Percentiles rank a stretch among this genome's conserved stretches.
These are phyloP conservation scores for Solanum ossicruentum DNA, from an alignment of 257 asterid species.

Conservation along the genomic window DNA sequence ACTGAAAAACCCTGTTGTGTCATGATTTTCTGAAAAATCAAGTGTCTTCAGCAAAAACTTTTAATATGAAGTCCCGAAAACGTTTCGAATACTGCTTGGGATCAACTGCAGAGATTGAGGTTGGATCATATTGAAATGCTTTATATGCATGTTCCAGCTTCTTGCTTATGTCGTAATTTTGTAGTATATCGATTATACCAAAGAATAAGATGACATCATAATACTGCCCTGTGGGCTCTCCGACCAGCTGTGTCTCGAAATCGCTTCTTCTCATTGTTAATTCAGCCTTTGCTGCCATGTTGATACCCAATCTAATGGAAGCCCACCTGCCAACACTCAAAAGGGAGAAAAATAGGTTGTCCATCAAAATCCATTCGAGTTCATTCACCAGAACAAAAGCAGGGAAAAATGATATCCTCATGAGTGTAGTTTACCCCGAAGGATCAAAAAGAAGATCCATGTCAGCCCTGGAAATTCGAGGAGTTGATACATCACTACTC, in stretches of 20 bases:
- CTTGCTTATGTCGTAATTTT: conserved; percentile 87
- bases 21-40: conserved; percentile 7
- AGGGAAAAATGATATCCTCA: background rate
- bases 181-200: conserved; percentile 80
- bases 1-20: background rate
- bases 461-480: conserved; percentile 22
- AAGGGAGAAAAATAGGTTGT: background rate
- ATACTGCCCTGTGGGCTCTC: conserved; percentile 72
- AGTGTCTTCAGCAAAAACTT: conserved; percentile 53
- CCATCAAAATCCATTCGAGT: background rate
- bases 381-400: background rate
- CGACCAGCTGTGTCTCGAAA: conserved; percentile 46
- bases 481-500: conserved; percentile 18
- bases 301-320: conserved; percentile 40
- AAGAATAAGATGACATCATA: conserved; percentile 69
- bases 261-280: conserved; percentile 38
- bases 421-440: conserved; percentile 17
- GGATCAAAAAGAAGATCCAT: conserved; percentile 17
- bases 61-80: conserved; percentile 65
- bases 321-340: conserved; percentile 23
- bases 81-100: conserved; percentile 79
- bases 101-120: conserved; percentile 89
- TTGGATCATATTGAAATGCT: conserved; percentile 73
- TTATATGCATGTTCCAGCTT: conserved; percentile 94
- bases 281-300: conserved; percentile 72